A percentile compares a stretch with the other conserved stretches of the same genome.
These are phyloP conservation scores for Trypanosoma rangeli DNA, from an alignment of 208 protist genomes.

Conservation along the genomic window DNA sequence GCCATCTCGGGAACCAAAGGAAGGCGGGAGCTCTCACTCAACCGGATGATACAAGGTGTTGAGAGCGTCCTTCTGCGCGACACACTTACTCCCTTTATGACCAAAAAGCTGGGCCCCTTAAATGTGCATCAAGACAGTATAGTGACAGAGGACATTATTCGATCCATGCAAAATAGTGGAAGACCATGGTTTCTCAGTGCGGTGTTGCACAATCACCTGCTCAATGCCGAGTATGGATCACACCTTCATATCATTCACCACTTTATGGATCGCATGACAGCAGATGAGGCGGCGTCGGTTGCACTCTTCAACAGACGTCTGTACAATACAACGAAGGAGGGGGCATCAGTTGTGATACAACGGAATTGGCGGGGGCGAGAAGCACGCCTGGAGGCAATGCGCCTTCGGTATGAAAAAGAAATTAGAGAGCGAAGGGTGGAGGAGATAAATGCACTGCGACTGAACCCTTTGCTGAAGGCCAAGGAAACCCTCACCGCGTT, in stretches of 20 bases:
- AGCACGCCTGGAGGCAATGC: constrained; percentile 39
- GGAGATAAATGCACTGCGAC: constrained; percentile 70
- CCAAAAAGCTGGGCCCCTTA: constrained; percentile 60
- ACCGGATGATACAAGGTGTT: constrained; percentile 79
- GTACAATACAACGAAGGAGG: constrained; percentile 55
- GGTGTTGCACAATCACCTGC: constrained; percentile 70
- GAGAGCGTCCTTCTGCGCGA: constrained; percentile 72
- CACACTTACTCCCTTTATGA: constrained; percentile 71
- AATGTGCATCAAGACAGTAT: constrained; percentile 43
- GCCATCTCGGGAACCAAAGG: constrained; percentile 65
- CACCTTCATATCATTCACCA: constrained; percentile 77
- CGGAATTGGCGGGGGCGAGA: constrained; percentile 70
- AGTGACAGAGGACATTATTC: constrained; percentile 67
- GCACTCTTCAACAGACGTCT: constrained; percentile 70
- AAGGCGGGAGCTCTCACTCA: constrained; percentile 67
- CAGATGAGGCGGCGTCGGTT: constrained; percentile 71
- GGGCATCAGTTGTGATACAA: constrained; percentile 77
- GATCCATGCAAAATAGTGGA: constrained; percentile 59
- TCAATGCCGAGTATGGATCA: constrained; percentile 83
- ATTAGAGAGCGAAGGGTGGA: constrained; percentile 70
- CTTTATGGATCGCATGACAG: constrained; percentile 47
- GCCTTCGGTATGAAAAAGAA: constrained; percentile 38
- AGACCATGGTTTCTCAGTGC: constrained; percentile 72
- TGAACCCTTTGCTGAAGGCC: constrained; percentile 64
- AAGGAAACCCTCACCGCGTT: constrained; percentile 66